These are phyloP conservation scores for Sergeia podlipaevii DNA, from an alignment of 208 protist genomes.

Conservation along the genomic window DNA sequence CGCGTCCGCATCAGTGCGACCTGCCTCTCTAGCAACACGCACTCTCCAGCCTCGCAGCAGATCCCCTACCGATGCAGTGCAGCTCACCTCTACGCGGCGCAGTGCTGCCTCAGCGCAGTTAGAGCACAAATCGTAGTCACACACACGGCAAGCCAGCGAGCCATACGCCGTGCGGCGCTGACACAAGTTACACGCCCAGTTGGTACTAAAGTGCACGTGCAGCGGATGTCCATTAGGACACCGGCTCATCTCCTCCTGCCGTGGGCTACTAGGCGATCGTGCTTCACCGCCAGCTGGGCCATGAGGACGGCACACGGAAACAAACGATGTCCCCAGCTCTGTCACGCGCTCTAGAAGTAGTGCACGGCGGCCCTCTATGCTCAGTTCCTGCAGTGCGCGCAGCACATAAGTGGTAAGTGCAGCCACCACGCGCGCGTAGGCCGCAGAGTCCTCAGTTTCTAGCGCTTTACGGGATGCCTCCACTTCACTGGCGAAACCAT, in stretches of 20 bases:
- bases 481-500: no score
- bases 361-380: neutral
- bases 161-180: constrained; percentile 24
- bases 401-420: constrained; percentile 3
- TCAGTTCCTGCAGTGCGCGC: constrained; percentile 8
- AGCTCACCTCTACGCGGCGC: constrained; percentile 38
- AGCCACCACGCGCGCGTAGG: neutral
- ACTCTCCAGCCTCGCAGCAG: constrained; percentile 22
- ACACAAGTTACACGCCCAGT: constrained; percentile 77
- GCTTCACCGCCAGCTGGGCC: neutral
- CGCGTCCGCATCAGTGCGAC: constrained; percentile 5
- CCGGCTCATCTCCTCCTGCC: constrained; percentile 3
- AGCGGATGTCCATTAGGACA: constrained; percentile 60
- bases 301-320: constrained; percentile 2
- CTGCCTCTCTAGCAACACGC: neutral
- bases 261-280: constrained; percentile 4
- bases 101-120: constrained; percentile 35
- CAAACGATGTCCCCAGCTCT: neutral
- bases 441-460: no score
- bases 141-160: constrained; percentile 64
- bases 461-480: no score
- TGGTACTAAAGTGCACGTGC: constrained; percentile 58
- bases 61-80: constrained; percentile 55
- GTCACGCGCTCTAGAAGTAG: constrained; percentile 4
- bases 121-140: constrained; percentile 81